Conservation (phyloP, 805 yeast genomes). For the Cyberlindnera maritima region DNA sequence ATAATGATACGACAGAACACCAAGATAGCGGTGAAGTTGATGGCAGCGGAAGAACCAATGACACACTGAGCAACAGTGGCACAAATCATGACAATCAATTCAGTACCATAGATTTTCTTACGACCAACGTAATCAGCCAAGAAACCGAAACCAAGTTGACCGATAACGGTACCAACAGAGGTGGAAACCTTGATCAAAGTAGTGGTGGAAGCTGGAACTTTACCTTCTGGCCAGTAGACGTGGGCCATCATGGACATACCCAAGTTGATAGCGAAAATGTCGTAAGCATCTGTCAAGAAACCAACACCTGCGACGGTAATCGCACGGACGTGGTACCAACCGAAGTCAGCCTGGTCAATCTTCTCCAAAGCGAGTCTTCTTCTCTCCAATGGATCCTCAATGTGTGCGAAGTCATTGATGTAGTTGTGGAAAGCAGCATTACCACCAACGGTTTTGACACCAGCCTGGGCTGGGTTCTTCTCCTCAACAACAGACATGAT, state of each 20-base stretch:
- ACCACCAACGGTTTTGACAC: slow-evolving; percentile 60
- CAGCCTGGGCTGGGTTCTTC: slow-evolving; percentile 27
- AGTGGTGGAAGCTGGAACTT: slow-evolving; percentile 65
- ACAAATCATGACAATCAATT: slow-evolving; percentile 77
- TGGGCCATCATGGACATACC: slow-evolving; percentile 76
- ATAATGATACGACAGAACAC: slow-evolving; percentile 76
- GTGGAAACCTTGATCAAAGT: slow-evolving; percentile 85
- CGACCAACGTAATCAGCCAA: slow-evolving; percentile 82
- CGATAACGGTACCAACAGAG: slow-evolving; percentile 91
- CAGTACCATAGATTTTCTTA: slow-evolving; percentile 83
- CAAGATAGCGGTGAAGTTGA: slow-evolving; percentile 71
- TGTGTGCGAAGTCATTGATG: slow-evolving; percentile 74
- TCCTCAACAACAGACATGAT: slow-evolving; percentile 15
- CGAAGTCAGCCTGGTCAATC: slow-evolving; percentile 74
- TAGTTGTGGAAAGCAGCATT: slow-evolving; percentile 85
- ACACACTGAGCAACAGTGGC: slow-evolving; percentile 79
- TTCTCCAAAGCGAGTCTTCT: slow-evolving; percentile 82
- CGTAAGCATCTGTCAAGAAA: slow-evolving; percentile 89
- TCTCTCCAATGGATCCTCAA: slow-evolving; percentile 83
- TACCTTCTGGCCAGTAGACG: slow-evolving; percentile 63
- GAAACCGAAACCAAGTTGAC: slow-evolving; percentile 83
- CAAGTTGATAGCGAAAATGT: slow-evolving; percentile 85
- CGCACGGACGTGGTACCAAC: slow-evolving; percentile 82
- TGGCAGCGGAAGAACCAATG: slow-evolving; percentile 67
- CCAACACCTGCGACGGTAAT: slow-evolving; percentile 91